Base-by-base conservation (phyloP, 805 yeast species). In the Candida quercuum region DNA sequence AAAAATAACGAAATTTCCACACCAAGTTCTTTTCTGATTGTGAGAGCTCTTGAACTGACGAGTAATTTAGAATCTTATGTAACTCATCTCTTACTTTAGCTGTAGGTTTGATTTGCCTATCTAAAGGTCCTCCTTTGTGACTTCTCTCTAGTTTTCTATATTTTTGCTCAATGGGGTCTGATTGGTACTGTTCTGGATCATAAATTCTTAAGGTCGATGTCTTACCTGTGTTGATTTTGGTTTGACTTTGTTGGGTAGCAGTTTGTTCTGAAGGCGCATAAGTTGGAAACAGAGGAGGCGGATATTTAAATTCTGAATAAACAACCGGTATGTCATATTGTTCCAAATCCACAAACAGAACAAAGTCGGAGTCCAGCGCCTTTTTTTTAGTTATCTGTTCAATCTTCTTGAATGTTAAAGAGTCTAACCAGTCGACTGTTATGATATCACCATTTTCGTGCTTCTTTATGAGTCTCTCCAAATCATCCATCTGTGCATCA, bases 1-100 rank as follows among this genome's bases (percentile, higher is more conserved):
- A 61, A 58, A 80, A 89, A 61, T 85, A 93, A 37, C 98, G 64
- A 60, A 83, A 91, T 58, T 84, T 86, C 97, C 98, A 91, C 9
- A 91, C 71, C 52, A 87, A 61, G 46, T 87, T 86, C 63, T 84
- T 86, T 48, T 91, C 96, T 53, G 81, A 79, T 36, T 84, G 89
- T 6, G 81, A 73, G 33, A 93, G 66, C 47, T 79, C 84, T 37
- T 85, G 85, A 31, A 86, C 91, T 4, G 96, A 88, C 3, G 96
- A 89, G 52, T 81, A 86, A 18, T 68, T 67, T 36, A 91, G 65
- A 5, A 89, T 86, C 32, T 65, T 69, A 40, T 75, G 69, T 37
- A 91, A 69, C 46, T 85, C 84, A 43, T 81, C 87, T 48, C 96
- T 69, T 25, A 81, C 69, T 50, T 79, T 83, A 4, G 95, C 82